A percentile compares a stretch with the other conserved stretches of the same genome.
Conservation (phyloP, 805 yeast genomes). For the Metschnikowia kofuensis region DNA sequence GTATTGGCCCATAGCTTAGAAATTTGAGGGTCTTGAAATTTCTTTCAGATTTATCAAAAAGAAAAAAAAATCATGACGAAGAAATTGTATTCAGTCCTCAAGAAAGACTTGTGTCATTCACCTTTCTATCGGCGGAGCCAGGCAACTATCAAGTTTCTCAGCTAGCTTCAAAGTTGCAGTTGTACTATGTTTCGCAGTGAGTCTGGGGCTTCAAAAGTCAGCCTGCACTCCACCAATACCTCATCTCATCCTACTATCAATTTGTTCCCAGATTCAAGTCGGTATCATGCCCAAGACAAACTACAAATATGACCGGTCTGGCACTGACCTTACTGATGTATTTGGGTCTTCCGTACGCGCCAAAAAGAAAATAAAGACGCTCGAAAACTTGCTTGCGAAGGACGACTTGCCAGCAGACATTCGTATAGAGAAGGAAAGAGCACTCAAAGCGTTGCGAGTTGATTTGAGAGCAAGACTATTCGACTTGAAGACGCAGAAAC, state of each 20-base stretch:
- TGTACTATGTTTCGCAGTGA: slow-evolving; percentile 1
- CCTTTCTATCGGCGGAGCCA: no score
- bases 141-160: no score
- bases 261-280: background rate
- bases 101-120: no score
- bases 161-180: no score
- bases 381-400: slow-evolving; percentile 64
- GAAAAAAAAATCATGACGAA: no score
- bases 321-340: slow-evolving; percentile 17
- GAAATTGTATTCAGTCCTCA: no score
- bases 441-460: slow-evolving; percentile 57
- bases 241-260: slow-evolving; percentile 1
- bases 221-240: slow-evolving; percentile 8
- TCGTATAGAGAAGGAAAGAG: slow-evolving; percentile 70
- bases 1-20: no score
- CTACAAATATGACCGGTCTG: slow-evolving; percentile 10
- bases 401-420: slow-evolving; percentile 63
- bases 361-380: slow-evolving; percentile 83
- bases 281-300: slow-evolving; percentile 10
- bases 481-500: slow-evolving; percentile 45
- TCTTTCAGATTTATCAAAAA: no score
- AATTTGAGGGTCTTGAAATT: no score
- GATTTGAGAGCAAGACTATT: slow-evolving; percentile 53
- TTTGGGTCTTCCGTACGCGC: slow-evolving; percentile 31
- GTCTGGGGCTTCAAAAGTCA: background rate